Conservation (phyloP, 495 filamentous ascomycete species). For the Lasiosphaeria miniovina region DNA sequence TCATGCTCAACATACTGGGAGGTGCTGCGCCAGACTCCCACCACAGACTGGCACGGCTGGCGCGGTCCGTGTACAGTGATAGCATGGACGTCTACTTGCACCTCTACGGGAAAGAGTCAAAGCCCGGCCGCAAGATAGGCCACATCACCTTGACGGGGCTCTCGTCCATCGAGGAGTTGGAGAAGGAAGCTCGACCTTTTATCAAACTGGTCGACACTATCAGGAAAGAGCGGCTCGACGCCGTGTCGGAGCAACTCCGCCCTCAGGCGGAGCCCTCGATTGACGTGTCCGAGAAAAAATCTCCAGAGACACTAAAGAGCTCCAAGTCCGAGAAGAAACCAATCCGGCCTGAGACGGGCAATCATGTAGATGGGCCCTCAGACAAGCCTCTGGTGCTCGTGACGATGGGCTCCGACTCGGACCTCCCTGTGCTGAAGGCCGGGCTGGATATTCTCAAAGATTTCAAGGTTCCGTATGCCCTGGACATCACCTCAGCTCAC, state of each 20-base stretch:
- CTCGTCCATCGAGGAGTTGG: conserved; percentile 66
- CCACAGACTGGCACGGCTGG: conserved; percentile 59
- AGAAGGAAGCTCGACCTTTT: conserved; percentile 64
- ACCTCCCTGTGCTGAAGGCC: conserved; percentile 73
- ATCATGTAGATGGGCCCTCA: background rate
- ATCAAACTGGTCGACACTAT: conserved; percentile 64
- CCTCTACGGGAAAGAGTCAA: conserved; percentile 87
- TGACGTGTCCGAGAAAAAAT: conserved; percentile 1
- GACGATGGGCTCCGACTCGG: conserved; percentile 94
- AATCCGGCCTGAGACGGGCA: background rate
- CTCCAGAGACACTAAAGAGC: background rate
- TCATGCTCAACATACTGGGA: conserved; percentile 97
- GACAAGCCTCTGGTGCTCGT: conserved; percentile 66
- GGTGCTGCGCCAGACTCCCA: conserved; percentile 69
- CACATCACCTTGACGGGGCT: conserved; percentile 75
- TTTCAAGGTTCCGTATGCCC: conserved; percentile 70
- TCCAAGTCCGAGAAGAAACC: background rate
- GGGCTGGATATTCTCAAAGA: conserved; percentile 72
- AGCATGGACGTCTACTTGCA: conserved; percentile 58
- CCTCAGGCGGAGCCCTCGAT: conserved; percentile 20
- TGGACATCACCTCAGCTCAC: conserved; percentile 91
- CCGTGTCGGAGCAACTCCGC: conserved; percentile 22
- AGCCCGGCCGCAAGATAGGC: conserved; percentile 89
- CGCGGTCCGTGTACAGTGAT: conserved; percentile 57
- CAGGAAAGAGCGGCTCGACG: conserved; percentile 51